Percentiles rank a stretch among this genome's conserved stretches.
Conservation (phyloP, 805 yeast genomes). For the Candida quercuum region DNA sequence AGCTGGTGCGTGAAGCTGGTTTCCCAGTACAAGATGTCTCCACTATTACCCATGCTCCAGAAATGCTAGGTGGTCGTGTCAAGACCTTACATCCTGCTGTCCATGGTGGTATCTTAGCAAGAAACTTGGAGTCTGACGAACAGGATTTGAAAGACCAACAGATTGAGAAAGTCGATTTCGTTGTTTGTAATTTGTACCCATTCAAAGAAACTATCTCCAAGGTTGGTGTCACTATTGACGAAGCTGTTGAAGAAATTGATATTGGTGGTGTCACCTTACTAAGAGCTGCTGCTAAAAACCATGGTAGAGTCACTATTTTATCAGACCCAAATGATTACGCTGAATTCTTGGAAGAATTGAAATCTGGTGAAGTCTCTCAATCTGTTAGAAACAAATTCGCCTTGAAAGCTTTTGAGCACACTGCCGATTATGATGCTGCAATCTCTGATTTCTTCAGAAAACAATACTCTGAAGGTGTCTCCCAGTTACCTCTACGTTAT, state of each 20-base stretch:
- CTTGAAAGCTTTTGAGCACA: constrained; percentile 95
- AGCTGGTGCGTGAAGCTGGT: constrained; percentile 91
- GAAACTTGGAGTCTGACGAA: constrained; percentile 88
- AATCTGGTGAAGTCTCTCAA: constrained; percentile 60
- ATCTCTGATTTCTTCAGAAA: constrained; percentile 97
- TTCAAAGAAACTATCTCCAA: constrained; percentile 96
- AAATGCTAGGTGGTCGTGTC: constrained; percentile 98
- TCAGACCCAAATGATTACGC: constrained; percentile 95
- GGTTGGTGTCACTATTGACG: constrained; percentile 90
- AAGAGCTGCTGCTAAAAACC: constrained; percentile 99
- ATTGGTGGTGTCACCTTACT: constrained; percentile 96
- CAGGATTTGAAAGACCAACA: constrained; percentile 82
- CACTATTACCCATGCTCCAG: constrained; percentile 95
- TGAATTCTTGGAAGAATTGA: constrained; percentile 74
- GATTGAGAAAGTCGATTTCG: constrained; percentile 93
- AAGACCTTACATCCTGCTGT: constrained; percentile 98
- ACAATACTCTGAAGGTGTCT: constrained; percentile 83
- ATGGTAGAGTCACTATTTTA: constrained; percentile 89
- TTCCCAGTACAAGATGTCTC: constrained; percentile 97
- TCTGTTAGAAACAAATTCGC: constrained; percentile 81
- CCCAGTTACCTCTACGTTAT: constrained; percentile 92
- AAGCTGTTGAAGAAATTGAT: constrained; percentile 98
- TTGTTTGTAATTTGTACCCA: constrained; percentile 96
- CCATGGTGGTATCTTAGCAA: constrained; percentile 95
- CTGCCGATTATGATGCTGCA: constrained; percentile 95